Percentiles rank a stretch among this genome's conserved stretches.
Evolutionary conservation across 176 grass and related monocot genomes (phyloP).

Genomic region (Aegilops sharonensis): DNA sequence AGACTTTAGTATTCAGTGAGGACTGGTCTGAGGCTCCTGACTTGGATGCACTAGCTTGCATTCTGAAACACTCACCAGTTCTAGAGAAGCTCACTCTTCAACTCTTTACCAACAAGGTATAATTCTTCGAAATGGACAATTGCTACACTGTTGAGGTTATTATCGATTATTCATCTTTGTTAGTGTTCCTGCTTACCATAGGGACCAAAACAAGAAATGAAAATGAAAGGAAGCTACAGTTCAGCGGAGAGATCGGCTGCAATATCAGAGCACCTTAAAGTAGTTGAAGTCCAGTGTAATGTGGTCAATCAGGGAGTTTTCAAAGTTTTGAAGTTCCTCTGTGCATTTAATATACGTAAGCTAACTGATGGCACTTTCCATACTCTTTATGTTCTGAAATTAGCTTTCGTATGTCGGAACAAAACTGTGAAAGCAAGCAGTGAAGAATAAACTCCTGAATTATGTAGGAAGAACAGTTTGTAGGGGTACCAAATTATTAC

Average conservation of each 20-base stretch:
- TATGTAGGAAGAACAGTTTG: background rate
- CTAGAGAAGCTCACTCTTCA: conserved; percentile 25
- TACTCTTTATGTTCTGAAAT: background rate
- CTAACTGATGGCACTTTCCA: background rate
- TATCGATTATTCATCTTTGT: background rate
- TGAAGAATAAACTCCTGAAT: background rate
- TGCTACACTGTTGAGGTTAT: background rate
- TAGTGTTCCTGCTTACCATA: background rate
- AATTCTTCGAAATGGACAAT: background rate
- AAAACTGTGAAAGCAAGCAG: background rate
- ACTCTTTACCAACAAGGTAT: background rate
- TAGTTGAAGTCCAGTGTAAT: background rate
- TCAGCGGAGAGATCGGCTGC: background rate
- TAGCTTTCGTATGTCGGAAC: background rate
- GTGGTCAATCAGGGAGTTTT: background rate
- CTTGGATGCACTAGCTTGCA: background rate
- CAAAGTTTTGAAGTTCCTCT: background rate
- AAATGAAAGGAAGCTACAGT: background rate
- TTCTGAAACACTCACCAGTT: conserved; percentile 14
- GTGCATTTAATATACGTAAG: background rate
- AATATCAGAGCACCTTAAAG: background rate
- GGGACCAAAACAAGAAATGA: background rate
- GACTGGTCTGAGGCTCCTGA: background rate
- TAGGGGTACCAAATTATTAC: background rate
- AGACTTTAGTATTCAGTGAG: conserved; percentile 13